Evolutionary conservation across 2,329 filamentous ascomycete genomes (phyloP), one percentile per base, ranked within the genome.

Genomic region (Zymoseptoria brevis): DNA sequence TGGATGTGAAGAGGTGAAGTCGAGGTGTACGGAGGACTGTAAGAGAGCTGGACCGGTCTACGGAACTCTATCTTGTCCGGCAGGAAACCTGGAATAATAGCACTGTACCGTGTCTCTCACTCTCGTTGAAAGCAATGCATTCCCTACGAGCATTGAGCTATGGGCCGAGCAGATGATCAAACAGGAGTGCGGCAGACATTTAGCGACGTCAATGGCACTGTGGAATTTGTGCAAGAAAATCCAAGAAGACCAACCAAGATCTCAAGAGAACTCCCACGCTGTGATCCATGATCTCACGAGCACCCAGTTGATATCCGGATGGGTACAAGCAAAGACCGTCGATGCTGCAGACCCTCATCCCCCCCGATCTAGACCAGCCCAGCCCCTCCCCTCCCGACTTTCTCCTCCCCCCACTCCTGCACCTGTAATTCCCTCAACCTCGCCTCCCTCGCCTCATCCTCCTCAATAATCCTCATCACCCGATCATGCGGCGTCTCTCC

Each of bases 401-500:
- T 66, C 58, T 66, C 64, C 50, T 64, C 60, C 16, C 60, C 58
- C 55, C 59, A 63, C 30, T 62, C 60, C 49, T 59, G 57, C 9
- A 68, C 63, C 50, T 68, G 59, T 51, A 67, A 61, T 57, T 62
- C 61, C 30, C 67, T 61, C 53, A 63, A 49, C 58, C 70, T 67
- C n/a, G 67, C 68, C 58, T 71, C 67, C 53, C 64, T 61, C 53
- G 67, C 67, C 53, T 72, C 71, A 19, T 73, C 69, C 19, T 62
- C 64, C 30, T 64, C 58, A 53, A 73, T 72, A 54, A 72, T 72
- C 9, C 65, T 64, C 68, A 71, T 71, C 19, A 72, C 65, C 6
- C 71, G 61, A 53, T 72, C 68, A 53, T 69, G 68, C 22, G 69
- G 69, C 53, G 65, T 71, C 41, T 59, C 58, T 1, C 64, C 62